Conservation (phyloP, 2,329 filamentous ascomycete species). For the Fusarium penzigii region DNA sequence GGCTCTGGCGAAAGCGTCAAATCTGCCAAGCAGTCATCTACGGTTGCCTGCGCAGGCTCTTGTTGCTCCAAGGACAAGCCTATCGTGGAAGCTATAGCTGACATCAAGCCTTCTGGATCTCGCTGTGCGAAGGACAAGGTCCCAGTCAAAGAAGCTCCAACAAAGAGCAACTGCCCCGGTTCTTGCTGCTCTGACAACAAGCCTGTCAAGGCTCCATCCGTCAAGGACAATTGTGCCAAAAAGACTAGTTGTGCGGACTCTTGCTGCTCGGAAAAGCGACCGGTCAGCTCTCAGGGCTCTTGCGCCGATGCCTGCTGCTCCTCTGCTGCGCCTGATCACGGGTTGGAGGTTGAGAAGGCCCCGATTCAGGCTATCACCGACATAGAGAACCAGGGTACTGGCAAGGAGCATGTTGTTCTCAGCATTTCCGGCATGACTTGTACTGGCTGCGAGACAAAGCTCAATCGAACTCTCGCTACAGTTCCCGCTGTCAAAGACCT, state of each 20-base stretch:
- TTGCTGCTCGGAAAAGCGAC: slow-evolving; percentile 6
- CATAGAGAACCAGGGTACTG: slow-evolving; percentile 35
- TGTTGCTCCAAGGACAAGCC: slow-evolving; percentile 12
- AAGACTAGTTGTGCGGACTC: slow-evolving; percentile 1
- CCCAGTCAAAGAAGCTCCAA: not conserved
- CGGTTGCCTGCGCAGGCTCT: slow-evolving; percentile 11
- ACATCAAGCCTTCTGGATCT: too few species aligned
- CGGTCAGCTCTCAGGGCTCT: not conserved
- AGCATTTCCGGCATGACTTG: slow-evolving; percentile 71
- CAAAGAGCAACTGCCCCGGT: not conserved
- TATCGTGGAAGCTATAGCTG: not conserved
- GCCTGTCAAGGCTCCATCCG: not conserved
- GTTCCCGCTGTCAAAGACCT: slow-evolving; percentile 54
- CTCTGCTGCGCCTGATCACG: not conserved
- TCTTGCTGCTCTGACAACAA: not conserved
- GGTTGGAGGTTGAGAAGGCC: not conserved
- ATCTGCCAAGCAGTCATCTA: not conserved
- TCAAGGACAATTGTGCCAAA: not conserved
- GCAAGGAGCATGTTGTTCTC: slow-evolving; percentile 57
- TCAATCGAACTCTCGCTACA: slow-evolving; percentile 52
- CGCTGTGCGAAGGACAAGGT: not conserved
- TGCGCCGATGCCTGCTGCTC: slow-evolving; percentile 21
- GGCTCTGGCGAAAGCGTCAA: slow-evolving; percentile 9
- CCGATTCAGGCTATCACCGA: slow-evolving; percentile 15
- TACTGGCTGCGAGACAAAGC: slow-evolving; percentile 68